Evolutionary conservation across 2,329 filamentous ascomycete genomes (phyloP).

Genomic region (Periconia macrospinosa): DNA sequence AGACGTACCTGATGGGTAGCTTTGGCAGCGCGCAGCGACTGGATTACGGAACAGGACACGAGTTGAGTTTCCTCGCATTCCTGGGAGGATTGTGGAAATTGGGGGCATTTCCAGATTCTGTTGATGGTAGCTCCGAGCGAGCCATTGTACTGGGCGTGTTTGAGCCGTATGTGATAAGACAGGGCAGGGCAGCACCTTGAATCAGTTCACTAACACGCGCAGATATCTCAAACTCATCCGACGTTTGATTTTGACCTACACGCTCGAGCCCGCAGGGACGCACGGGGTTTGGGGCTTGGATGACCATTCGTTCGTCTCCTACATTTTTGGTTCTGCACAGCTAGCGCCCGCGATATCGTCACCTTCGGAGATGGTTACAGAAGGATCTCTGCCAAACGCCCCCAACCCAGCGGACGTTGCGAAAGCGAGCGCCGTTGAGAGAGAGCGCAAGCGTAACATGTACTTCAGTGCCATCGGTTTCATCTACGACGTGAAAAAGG

Average conservation of each 20-base stretch:
- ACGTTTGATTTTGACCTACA: constrained; percentile 84
- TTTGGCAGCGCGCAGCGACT: constrained; percentile 88
- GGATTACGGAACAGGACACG: constrained; percentile 96
- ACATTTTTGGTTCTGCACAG: constrained; percentile 94
- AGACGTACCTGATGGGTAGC: constrained; percentile 76
- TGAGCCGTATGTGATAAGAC: constrained; percentile 65
- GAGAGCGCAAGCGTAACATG: constrained; percentile 57
- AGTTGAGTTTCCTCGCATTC: constrained; percentile 92
- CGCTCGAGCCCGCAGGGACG: constrained; percentile 89
- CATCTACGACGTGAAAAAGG: constrained; percentile 95
- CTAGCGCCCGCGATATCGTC: constrained; percentile 71
- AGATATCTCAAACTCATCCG: constrained; percentile 82
- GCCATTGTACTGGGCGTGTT: constrained; percentile 80
- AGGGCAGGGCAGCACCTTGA: constrained; percentile 1
- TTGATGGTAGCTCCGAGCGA: constrained; percentile 65
- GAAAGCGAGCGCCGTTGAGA: constrained; percentile 44
- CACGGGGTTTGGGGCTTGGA: constrained; percentile 99
- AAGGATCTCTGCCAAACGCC: constrained; percentile 71
- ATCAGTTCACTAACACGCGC: constrained; percentile 1
- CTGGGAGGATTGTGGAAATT: constrained; percentile 90
- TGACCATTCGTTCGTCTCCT: constrained; percentile 91
- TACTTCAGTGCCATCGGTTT: constrained; percentile 97
- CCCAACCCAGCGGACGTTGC: constrained; percentile 72
- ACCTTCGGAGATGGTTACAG: constrained; percentile 64
- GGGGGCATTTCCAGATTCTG: constrained; percentile 68